Conservation (phyloP, 2,329 filamentous ascomycete species). For the Intubia oerlemansii region DNA sequence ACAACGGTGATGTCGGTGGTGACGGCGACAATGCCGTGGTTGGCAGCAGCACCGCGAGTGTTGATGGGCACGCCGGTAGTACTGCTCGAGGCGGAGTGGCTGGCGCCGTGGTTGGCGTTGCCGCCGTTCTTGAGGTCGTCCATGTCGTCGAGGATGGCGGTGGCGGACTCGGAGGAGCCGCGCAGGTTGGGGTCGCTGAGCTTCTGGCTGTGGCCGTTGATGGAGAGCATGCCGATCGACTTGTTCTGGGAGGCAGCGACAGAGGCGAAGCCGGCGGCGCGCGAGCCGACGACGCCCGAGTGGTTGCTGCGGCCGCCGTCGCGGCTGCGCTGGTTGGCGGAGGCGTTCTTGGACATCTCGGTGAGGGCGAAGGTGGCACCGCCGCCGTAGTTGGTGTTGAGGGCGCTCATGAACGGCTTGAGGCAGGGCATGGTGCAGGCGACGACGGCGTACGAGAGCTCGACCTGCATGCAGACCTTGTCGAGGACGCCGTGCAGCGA, state of each 20-base stretch:
- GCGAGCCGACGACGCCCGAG: not conserved
- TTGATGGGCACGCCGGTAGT: not conserved
- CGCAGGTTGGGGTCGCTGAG: constrained; percentile 1
- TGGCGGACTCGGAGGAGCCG: constrained; percentile 3
- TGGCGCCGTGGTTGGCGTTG: not conserved
- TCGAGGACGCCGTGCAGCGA: constrained; percentile 16
- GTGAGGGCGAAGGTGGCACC: constrained; percentile 5
- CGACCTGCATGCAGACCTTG: constrained; percentile 17
- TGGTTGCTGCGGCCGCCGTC: not conserved
- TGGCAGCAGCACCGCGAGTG: not conserved
- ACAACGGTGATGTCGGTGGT: not conserved
- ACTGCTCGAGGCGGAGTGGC: not conserved
- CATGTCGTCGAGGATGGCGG: constrained; percentile 1
- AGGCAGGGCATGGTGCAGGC: constrained; percentile 20
- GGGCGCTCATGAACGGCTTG: constrained; percentile 19
- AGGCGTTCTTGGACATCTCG: constrained; percentile 2
- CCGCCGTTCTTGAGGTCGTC: not conserved
- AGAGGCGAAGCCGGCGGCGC: not conserved
- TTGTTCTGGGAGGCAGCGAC: not conserved
- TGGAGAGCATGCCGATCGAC: not conserved
- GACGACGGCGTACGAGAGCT: constrained; percentile 19
- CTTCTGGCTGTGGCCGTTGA: not conserved
- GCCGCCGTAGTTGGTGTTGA: constrained; percentile 14
- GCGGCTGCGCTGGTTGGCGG: constrained; percentile 2
- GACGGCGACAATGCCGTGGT: not conserved